Conservation (phyloP, 2,329 filamentous ascomycete genomes). For the Anthostomella pinea region DNA sequence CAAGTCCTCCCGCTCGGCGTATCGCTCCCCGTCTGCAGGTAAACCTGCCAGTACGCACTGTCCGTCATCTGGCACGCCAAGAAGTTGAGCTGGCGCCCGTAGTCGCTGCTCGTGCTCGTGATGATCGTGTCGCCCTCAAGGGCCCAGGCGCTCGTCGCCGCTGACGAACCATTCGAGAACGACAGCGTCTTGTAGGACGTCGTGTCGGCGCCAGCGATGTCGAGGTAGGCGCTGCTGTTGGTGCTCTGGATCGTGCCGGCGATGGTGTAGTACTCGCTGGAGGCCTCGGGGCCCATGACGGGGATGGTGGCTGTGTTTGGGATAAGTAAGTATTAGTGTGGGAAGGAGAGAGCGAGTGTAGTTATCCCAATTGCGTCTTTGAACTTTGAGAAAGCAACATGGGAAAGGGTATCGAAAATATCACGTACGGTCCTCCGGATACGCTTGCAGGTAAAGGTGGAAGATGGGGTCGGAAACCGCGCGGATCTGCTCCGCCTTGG, state of each 20-base stretch:
- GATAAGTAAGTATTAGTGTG: too few species aligned
- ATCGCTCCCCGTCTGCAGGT: constrained; percentile 50
- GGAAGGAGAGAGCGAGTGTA: too few species aligned
- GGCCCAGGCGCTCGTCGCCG: constrained; percentile 47
- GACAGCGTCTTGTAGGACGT: constrained; percentile 52
- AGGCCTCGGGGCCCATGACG: constrained; percentile 50
- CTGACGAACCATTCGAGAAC: constrained; percentile 35
- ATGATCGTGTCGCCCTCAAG: constrained; percentile 39
- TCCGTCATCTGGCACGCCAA: constrained; percentile 43
- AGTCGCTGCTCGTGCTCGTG: constrained; percentile 22
- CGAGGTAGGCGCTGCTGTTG: constrained; percentile 47
- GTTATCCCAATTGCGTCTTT: too few species aligned
- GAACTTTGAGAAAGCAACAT: too few species aligned
- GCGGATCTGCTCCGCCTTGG: constrained; percentile 48
- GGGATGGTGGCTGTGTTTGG: constrained; percentile 40
- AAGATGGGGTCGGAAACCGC: constrained; percentile 48
- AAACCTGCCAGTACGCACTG: constrained; percentile 47
- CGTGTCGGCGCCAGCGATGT: constrained; percentile 42
- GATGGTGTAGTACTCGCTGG: constrained; percentile 49
- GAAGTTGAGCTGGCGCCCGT: constrained; percentile 45
- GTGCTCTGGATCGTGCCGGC: constrained; percentile 46
- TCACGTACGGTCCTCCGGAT: constrained; percentile 38
- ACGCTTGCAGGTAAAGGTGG: constrained; percentile 51
- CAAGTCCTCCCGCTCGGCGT: constrained; percentile 47
- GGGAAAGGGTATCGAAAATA: too few species aligned